Conservation (phyloP, 768 basidiomycete species). For the Tremella mesenterica region DNA sequence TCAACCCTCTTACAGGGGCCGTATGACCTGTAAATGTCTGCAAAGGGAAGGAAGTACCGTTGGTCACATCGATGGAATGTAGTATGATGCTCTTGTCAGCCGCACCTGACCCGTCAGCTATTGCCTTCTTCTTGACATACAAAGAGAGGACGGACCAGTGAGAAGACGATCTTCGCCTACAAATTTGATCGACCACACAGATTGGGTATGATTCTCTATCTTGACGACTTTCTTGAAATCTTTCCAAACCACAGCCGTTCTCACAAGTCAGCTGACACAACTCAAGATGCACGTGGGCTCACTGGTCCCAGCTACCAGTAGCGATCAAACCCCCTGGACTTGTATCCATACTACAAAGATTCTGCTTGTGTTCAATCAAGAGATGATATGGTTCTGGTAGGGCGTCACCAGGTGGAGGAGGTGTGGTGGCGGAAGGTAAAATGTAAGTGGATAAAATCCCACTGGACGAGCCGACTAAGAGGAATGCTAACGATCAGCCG, state of each 20-base stretch:
- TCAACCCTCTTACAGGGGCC: constrained; percentile 81
- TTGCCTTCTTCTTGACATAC: not conserved
- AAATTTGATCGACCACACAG: constrained; percentile 86
- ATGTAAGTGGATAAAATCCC: constrained; percentile 68
- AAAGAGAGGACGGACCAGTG: constrained; percentile 56
- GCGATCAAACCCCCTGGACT: constrained; percentile 65
- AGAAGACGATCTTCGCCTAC: constrained; percentile 67
- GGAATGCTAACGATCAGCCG: constrained; percentile 55
- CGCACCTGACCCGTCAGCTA: constrained; percentile 54
- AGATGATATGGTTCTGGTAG: constrained; percentile 67
- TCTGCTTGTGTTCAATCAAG: constrained; percentile 79
- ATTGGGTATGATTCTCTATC: constrained; percentile 75
- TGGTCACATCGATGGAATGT: constrained; percentile 58
- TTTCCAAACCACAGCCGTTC: constrained; percentile 91
- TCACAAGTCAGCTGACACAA: constrained; percentile 43
- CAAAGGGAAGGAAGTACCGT: constrained; percentile 50
- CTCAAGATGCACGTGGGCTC: constrained; percentile 12
- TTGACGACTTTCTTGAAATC: constrained; percentile 63
- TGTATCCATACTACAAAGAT: constrained; percentile 76
- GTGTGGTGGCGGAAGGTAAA: constrained; percentile 31
- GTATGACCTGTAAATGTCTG: constrained; percentile 76
- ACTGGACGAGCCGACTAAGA: constrained; percentile 82
- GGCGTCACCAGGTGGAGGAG: constrained; percentile 53
- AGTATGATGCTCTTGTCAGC: constrained; percentile 91
- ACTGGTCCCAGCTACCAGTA: constrained; percentile 98